Conservation (phyloP, 805 yeast genomes). For the Spathaspora boniae region DNA sequence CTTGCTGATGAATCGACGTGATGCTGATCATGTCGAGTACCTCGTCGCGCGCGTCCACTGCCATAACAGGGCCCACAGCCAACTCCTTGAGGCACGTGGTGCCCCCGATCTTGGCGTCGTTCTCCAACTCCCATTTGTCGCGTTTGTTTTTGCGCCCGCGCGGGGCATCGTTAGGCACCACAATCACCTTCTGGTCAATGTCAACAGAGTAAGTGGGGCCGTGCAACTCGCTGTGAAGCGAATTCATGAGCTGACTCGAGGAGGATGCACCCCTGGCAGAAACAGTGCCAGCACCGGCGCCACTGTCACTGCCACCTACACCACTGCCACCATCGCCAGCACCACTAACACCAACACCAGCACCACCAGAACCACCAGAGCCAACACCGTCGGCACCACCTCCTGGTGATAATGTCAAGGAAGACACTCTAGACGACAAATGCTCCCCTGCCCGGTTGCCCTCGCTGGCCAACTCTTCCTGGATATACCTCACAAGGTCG, state of each 20-base stretch:
- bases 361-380: no score
- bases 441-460: no score
- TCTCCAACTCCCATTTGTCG: conserved; percentile 75
- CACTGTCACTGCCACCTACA: conserved; percentile 8
- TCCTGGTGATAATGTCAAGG: no score
- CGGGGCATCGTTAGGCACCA: conserved; percentile 78
- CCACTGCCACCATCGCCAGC: conserved; percentile 7
- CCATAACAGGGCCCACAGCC: conserved; percentile 66
- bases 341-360: neutral
- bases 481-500: conserved; percentile 46
- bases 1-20: conserved; percentile 70
- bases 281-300: no score
- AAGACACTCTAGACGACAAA: no score
- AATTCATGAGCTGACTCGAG: conserved; percentile 1
- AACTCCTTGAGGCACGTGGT: conserved; percentile 51
- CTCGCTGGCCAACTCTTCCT: neutral
- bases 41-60: conserved; percentile 80
- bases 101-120: conserved; percentile 63
- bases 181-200: conserved; percentile 52
- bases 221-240: no score
- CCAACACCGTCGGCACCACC: no score
- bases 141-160: conserved; percentile 74
- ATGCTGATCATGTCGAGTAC: conserved; percentile 78
- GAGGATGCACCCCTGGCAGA: neutral
- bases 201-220: conserved; percentile 30